Conservation (phyloP, 1,139 yeast genomes). For the Geotrichum cucujoidarum region DNA sequence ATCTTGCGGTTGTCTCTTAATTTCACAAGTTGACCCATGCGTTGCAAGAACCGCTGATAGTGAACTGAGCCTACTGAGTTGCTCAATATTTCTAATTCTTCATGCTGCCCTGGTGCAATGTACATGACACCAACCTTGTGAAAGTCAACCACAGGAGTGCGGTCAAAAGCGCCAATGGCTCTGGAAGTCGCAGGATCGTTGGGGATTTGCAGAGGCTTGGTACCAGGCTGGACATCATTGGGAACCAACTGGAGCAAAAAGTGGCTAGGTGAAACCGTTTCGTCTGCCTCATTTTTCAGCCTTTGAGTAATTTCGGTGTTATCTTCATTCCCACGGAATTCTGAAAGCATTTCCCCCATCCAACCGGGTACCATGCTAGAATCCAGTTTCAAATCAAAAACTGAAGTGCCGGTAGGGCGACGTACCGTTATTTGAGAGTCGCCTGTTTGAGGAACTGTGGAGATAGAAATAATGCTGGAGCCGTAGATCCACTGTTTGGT, state of each 20-base stretch:
- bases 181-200: constrained; percentile 51
- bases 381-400: constrained; percentile 46
- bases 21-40: constrained; percentile 55
- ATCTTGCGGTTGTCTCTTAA: constrained; percentile 51
- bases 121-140: constrained; percentile 77
- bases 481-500: constrained; percentile 61
- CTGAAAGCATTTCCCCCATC: constrained; percentile 13
- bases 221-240: constrained; percentile 24
- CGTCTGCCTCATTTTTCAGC: constrained; percentile 2
- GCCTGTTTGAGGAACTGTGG: constrained; percentile 52
- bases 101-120: constrained; percentile 60
- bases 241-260: constrained; percentile 43
- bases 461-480: constrained; percentile 51
- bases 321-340: constrained; percentile 18
- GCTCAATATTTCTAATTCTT: constrained; percentile 59
- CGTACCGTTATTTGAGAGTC: constrained; percentile 50
- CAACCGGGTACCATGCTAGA: constrained; percentile 38
- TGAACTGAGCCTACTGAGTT: constrained; percentile 61
- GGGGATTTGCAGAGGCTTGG: constrained; percentile 42
- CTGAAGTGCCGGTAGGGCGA: constrained; percentile 62
- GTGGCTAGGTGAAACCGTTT: constrained; percentile 38
- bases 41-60: constrained; percentile 55
- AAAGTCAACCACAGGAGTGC: constrained; percentile 73
- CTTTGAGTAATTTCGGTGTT: background rate
- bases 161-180: constrained; percentile 61